Conservation (phyloP, 2,329 filamentous ascomycete genomes). For the Xylaria arbuscula region DNA sequence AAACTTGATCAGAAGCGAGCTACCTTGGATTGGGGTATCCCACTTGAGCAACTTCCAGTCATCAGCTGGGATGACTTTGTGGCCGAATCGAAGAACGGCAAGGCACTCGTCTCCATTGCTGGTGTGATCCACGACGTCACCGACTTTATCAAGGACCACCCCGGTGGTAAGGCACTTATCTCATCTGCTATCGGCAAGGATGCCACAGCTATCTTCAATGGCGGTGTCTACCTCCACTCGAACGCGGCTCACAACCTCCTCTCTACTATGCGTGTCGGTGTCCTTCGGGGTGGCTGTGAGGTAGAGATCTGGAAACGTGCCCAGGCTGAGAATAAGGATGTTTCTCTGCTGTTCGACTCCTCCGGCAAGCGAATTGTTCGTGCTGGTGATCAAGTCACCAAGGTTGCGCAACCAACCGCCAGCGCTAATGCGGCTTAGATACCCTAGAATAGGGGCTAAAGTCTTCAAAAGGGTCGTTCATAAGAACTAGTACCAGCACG, state of each 20-base stretch:
- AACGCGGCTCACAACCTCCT: conserved; percentile 76
- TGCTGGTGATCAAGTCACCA: conserved; percentile 79
- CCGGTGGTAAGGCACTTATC: conserved; percentile 75
- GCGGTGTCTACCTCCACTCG: conserved; percentile 74
- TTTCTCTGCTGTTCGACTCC: conserved; percentile 74
- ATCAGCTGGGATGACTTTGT: conserved; percentile 71
- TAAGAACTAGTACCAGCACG: conserved; percentile 10
- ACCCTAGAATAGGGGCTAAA: background rate
- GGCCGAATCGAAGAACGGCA: conserved; percentile 71
- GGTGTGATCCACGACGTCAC: conserved; percentile 74
- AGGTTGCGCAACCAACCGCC: conserved; percentile 75
- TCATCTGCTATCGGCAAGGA: conserved; percentile 73
- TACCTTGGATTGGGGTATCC: conserved; percentile 73
- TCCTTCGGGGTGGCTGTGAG: conserved; percentile 73
- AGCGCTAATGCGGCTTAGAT: conserved; percentile 77
- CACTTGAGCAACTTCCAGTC: conserved; percentile 62
- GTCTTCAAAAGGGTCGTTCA: background rate
- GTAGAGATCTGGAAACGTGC: conserved; percentile 78
- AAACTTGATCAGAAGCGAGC: conserved; percentile 74
- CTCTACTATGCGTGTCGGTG: conserved; percentile 74
- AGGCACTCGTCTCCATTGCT: conserved; percentile 69
- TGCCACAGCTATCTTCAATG: conserved; percentile 76
- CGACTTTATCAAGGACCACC: conserved; percentile 75
- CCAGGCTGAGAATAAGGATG: conserved; percentile 74
- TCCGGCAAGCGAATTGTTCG: conserved; percentile 77